These are phyloP conservation scores for Inga leiocalycina DNA, from an alignment of 306 rosid species.

Conservation along the genomic window DNA sequence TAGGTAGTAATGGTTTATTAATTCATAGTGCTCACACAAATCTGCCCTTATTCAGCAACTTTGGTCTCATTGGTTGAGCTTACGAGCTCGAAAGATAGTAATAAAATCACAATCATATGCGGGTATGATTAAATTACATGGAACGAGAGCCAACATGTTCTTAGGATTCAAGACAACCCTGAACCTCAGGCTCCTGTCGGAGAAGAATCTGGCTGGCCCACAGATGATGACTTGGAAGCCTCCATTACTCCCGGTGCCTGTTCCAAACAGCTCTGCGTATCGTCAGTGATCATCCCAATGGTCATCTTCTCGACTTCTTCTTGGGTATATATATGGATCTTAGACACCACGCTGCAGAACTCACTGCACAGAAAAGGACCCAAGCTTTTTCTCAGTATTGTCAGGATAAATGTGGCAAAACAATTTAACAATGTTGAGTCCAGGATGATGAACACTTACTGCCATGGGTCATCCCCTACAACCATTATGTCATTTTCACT, in stretches of 20 bases:
- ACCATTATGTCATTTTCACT: slow-evolving; percentile 97
- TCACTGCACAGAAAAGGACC: slow-evolving; percentile 64
- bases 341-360: slow-evolving; percentile 77
- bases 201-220: slow-evolving; percentile 88
- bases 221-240: slow-evolving; percentile 88
- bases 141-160: slow-evolving; percentile 28
- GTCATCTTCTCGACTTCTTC: slow-evolving; percentile 99
- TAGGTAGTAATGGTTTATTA: slow-evolving; percentile 29
- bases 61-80: slow-evolving; percentile 36
- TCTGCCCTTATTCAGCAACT: slow-evolving; percentile 38
- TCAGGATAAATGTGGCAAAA: slow-evolving; percentile 21
- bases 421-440: slow-evolving; percentile 22
- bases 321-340: slow-evolving; percentile 79
- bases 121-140: slow-evolving; percentile 31
- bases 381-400: slow-evolving; percentile 18
- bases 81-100: slow-evolving; percentile 18
- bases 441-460: slow-evolving; percentile 56
- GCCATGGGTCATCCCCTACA: slow-evolving; percentile 97
- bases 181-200: slow-evolving; percentile 64
- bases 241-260: slow-evolving; percentile 70
- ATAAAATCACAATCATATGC: slow-evolving; percentile 23
- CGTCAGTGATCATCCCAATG: slow-evolving; percentile 72
- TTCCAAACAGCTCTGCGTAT: slow-evolving; percentile 87
- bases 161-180: slow-evolving; percentile 19
- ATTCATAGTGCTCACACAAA: slow-evolving; percentile 25